phyloP scores from a whole-genome alignment of 108 stramenopile genomes.

The Parmales sp. region DNA sequence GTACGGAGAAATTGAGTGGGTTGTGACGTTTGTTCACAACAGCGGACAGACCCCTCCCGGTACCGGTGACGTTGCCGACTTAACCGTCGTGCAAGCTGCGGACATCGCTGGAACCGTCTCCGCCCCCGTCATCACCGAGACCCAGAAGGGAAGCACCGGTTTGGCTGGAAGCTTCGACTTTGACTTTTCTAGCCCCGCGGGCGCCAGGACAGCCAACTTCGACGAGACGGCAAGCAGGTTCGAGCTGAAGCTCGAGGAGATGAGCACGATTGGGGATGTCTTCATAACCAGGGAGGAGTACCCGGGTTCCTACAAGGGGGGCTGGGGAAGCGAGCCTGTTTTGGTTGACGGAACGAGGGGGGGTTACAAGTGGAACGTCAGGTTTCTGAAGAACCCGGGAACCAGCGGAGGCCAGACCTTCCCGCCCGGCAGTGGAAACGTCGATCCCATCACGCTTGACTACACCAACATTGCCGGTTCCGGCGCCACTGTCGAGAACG shows the following conservation, averaged over 20 bases:
- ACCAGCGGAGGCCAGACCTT: conserved; percentile 49
- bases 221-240: conserved; percentile 46
- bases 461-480: conserved; percentile 32
- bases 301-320: conserved; percentile 45
- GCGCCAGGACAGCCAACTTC: conserved; percentile 34
- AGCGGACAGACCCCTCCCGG: conserved; percentile 50
- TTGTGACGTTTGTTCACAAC: conserved; percentile 49
- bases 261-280: conserved; percentile 54
- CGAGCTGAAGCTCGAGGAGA: conserved; percentile 54
- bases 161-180: conserved; percentile 50
- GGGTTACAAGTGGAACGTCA: conserved; percentile 61
- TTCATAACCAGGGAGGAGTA: conserved; percentile 45
- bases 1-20: conserved; percentile 61
- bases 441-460: conserved; percentile 43
- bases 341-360: conserved; percentile 39
- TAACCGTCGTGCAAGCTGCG: conserved; percentile 35
- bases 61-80: conserved; percentile 44
- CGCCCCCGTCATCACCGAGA: conserved; percentile 42
- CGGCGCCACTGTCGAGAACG: conserved; percentile 26
- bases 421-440: conserved; percentile 64
- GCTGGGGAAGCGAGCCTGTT: conserved; percentile 61
- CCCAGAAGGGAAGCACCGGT: conserved; percentile 46
- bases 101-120: conserved; percentile 31
- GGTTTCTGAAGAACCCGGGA: conserved; percentile 59
- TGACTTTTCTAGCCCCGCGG: conserved; percentile 33